Conservation (phyloP, 768 basidiomycete genomes). For the Mycena latifolia region DNA sequence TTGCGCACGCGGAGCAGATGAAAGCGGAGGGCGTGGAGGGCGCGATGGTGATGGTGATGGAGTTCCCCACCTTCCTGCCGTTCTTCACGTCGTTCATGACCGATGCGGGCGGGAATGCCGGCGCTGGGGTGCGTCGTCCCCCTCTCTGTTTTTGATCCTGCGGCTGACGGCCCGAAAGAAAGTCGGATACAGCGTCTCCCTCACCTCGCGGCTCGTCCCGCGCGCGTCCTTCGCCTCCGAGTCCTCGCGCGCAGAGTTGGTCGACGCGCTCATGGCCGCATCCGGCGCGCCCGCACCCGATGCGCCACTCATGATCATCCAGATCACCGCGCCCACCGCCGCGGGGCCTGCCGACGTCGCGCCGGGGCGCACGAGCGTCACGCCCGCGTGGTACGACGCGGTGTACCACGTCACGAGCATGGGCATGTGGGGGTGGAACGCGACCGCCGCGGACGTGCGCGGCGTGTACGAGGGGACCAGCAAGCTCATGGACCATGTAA, state of each 20-base stretch:
- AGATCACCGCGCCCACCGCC: constrained; percentile 51
- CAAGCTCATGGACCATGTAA: constrained; percentile 53
- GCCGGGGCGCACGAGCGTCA: constrained; percentile 56
- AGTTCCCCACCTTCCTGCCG: constrained; percentile 55
- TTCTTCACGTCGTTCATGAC: constrained; percentile 44
- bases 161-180: constrained; percentile 41
- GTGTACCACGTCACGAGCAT: constrained; percentile 60
- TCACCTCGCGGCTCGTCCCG: constrained; percentile 59
- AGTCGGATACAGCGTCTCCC: constrained; percentile 54
- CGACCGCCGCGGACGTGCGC: constrained; percentile 51
- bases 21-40: constrained; percentile 41
- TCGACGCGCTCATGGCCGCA: constrained; percentile 51
- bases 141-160: constrained; percentile 11
- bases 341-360: constrained; percentile 38
- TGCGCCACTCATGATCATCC: constrained; percentile 56
- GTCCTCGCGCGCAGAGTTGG: constrained; percentile 43
- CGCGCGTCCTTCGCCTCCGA: constrained; percentile 53
- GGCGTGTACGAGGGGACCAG: constrained; percentile 49
- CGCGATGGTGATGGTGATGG: constrained; percentile 46
- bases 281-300: constrained; percentile 39
- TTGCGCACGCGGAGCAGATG: constrained; percentile 49
- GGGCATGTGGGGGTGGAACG: constrained; percentile 60
- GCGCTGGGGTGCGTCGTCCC: constrained; percentile 52
- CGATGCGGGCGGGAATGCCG: constrained; percentile 35
- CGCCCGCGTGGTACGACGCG: constrained; percentile 54